Base-by-base conservation (phyloP, 371 early-diverging fungal species). In the Circinella minor region DNA sequence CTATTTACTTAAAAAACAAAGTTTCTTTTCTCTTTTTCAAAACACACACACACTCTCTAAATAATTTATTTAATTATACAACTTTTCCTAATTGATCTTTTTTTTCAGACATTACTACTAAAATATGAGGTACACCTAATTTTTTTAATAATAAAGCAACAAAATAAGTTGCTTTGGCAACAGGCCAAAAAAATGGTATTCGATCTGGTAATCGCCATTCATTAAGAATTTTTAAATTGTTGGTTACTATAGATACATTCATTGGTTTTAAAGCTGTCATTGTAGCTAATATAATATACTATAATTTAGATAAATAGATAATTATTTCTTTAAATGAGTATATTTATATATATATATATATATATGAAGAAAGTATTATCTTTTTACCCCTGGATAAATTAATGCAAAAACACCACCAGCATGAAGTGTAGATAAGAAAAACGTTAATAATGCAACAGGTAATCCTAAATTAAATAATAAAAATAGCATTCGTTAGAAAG, bases 231-330 rank as follows among this genome's bases (percentile, higher is more conserved):
- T n/a, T 51, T 8, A 51, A 5, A n/a, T n/a, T 4, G 8, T 7
- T 37, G 36, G 54, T 20, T 38, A 27, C 6, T 15, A 39, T 20
- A 20, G 57, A 47, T 4, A 15, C 18, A 38, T 17, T 55, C 15
- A 18, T 36, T 36, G 83, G 79, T 65, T 69, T 69, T n/a, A 81
- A 77, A 4, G 65, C 55, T 4, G 81, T 80, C 15, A 69, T 71
- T 13, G 78, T 78, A 39, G 85, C 81, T 81, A 85, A 82, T 60
- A 82, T 82, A 8, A 85, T 75, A 66, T 76, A 82, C 85, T 85
- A 47, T 5, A 36, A 13, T 13, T n/a, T n/a, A n/a, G n/a, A n/a
- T n/a, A n/a, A n/a, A n/a, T n/a, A n/a, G n/a, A 60, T 36, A n/a
- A 47, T 14, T 38, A 63, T 27, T 27, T 27, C 27, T 27, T 27